Conservation (phyloP, 2,329 filamentous ascomycete species). For the Conoideocrella luteorostrata region DNA sequence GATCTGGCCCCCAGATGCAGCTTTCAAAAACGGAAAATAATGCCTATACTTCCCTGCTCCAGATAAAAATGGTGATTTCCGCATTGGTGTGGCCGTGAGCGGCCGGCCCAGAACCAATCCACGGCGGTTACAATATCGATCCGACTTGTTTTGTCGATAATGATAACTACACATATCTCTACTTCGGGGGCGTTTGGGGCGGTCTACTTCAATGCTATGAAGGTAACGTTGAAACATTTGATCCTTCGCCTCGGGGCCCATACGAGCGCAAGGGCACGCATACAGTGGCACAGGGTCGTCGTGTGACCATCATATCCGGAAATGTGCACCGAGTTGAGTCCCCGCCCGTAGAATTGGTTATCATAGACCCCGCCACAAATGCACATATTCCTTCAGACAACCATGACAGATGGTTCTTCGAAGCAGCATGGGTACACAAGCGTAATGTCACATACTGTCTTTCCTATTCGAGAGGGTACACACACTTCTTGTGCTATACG, state of each 20-base stretch:
- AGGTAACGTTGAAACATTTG: constrained; percentile 46
- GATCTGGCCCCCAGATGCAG: constrained; percentile 75
- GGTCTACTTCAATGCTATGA: constrained; percentile 75
- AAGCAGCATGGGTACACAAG: too few relatives aligned
- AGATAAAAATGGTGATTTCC: constrained; percentile 63
- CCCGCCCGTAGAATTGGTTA: background rate
- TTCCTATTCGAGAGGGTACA: too few relatives aligned
- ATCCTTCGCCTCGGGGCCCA: constrained; percentile 46
- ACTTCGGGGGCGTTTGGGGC: constrained; percentile 77
- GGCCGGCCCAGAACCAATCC: constrained; percentile 57
- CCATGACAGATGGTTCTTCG: too few relatives aligned
- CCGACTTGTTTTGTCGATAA: constrained; percentile 67
- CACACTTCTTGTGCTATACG: too few relatives aligned
- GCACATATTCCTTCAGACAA: too few relatives aligned
- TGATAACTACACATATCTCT: constrained; percentile 37
- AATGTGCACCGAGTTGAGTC: background rate
- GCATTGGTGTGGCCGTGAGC: constrained; percentile 64
- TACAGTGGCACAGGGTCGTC: too few relatives aligned
- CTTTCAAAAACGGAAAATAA: constrained; percentile 60
- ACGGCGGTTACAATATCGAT: constrained; percentile 69
- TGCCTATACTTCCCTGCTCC: constrained; percentile 74
- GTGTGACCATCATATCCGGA: too few relatives aligned
- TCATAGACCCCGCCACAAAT: too few relatives aligned
- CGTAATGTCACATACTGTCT: too few relatives aligned
- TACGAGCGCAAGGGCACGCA: too few relatives aligned